Evolutionary conservation across 805 yeast species (phyloP).

Genomic region (Starmera amethionina): DNA sequence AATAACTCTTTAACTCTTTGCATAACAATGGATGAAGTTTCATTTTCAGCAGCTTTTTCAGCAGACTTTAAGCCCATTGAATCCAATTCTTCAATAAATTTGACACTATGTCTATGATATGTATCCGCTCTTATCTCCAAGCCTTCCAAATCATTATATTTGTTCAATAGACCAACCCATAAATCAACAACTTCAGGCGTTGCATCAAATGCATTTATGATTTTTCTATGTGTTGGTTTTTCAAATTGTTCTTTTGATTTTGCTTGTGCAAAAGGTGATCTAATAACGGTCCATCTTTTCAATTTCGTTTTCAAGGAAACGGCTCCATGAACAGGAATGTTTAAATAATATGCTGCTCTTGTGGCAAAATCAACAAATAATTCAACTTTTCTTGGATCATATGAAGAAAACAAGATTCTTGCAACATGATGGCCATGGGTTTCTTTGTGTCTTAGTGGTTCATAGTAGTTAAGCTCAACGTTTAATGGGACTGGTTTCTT

Average conservation of each 20-base stretch:
- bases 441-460: slow-evolving; percentile 61
- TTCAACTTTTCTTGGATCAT: slow-evolving; percentile 58
- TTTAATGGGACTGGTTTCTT: slow-evolving; percentile 69
- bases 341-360: slow-evolving; percentile 84
- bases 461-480: slow-evolving; percentile 71
- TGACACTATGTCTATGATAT: slow-evolving; percentile 41
- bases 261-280: slow-evolving; percentile 90
- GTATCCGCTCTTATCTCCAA: slow-evolving; percentile 76
- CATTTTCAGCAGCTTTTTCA: neutral
- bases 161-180: slow-evolving; percentile 68
- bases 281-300: slow-evolving; percentile 88
- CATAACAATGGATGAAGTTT: slow-evolving; percentile 5
- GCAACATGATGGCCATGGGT: slow-evolving; percentile 73
- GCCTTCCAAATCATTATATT: slow-evolving; percentile 60
- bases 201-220: slow-evolving; percentile 72
- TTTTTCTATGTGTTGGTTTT: slow-evolving; percentile 72
- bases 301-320: slow-evolving; percentile 57
- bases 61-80: slow-evolving; percentile 10
- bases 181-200: slow-evolving; percentile 77
- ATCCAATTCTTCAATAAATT: slow-evolving; percentile 31
- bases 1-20: slow-evolving; percentile 62
- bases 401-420: slow-evolving; percentile 64
- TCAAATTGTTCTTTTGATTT: slow-evolving; percentile 91
- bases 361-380: slow-evolving; percentile 78
- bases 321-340: slow-evolving; percentile 77